Conservation (phyloP, 1,284 basidiomycete species). For the Coniferiporia weirii region DNA sequence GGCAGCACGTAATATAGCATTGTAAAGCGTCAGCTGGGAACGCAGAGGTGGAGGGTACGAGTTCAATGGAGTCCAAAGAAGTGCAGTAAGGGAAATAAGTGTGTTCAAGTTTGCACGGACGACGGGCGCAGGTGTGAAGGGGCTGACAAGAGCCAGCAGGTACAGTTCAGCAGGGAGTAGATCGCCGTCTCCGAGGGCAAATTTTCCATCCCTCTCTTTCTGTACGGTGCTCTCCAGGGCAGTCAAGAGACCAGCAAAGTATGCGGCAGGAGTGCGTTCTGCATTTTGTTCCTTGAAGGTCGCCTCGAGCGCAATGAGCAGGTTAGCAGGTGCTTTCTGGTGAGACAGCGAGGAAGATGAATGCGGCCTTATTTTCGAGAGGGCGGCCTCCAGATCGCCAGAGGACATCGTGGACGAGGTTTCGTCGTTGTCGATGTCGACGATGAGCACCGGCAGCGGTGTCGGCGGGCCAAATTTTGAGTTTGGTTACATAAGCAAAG, state of each 20-base stretch:
- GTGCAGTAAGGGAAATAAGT: constrained; percentile 67
- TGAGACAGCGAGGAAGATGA: constrained; percentile 77
- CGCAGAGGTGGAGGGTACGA: constrained; percentile 65
- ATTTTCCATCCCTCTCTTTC: constrained; percentile 43
- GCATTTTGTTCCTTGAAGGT: constrained; percentile 78
- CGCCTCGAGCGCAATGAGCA: constrained; percentile 85
- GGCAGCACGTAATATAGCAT: constrained; percentile 59
- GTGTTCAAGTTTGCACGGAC: constrained; percentile 63
- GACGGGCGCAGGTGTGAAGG: constrained; percentile 69
- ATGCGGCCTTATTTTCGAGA: constrained; percentile 88
- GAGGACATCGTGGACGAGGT: not conserved
- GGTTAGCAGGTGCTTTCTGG: constrained; percentile 87
- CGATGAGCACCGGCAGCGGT: not conserved
- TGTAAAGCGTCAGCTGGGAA: constrained; percentile 73
- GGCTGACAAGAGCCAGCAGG: constrained; percentile 65
- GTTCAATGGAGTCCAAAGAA: constrained; percentile 65
- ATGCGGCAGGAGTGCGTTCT: constrained; percentile 74
- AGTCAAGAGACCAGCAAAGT: constrained; percentile 83
- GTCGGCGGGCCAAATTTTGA: constrained; percentile 6
- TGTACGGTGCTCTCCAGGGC: constrained; percentile 72
- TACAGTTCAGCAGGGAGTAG: constrained; percentile 86
- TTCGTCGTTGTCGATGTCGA: constrained; percentile 7
- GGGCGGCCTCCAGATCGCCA: constrained; percentile 49
- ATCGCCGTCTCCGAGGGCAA: constrained; percentile 69
- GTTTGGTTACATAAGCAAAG: not conserved